Evolutionary conservation across 495 filamentous ascomycete genomes (phyloP), one percentile per base, ranked within the genome.

Genomic region (Penicillium bialowiezense): DNA sequence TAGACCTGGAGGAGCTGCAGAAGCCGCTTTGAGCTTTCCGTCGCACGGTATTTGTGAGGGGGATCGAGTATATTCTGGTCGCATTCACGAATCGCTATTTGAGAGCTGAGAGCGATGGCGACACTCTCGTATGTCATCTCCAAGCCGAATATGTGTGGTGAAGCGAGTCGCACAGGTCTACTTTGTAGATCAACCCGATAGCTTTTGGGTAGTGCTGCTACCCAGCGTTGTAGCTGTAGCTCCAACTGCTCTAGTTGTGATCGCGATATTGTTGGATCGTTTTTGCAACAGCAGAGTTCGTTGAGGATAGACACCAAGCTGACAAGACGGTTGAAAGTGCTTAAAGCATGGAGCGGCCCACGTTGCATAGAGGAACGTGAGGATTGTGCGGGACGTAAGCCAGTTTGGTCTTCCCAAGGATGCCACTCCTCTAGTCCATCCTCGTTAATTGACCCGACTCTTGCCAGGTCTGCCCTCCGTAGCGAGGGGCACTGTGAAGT

Each of bases 351-450:
- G 2, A 78, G 72, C 3, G 84, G 80, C 18, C 71, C 76, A 10
- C 78, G 70, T 14, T 70, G 68, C 52, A 73, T 70, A 4, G 68
- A 65, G 7, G 55, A 53, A 2, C 65, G 60, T 19, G 62, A 60
- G n/a, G 74, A 58, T 33, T 69, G 52, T 34, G 59, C 48, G 33
- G 63, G 58, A 12, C 63, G 58, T 24, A 60, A 55, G 21, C 52
- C 59, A 18, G 65, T 65, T 23, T 73, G 73, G 40, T 78, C 74
- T 18, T 71, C 71, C 86, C 84, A 89, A 12, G 79, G 80, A 57
- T 86, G 78, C 86, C 84, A 88, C 64, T 89, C 84, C 47, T 89
- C 85, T 20, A 82, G 61, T 1, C 81, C 85, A 62, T 85, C 80
- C 63, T 87, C 82, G 34, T 75, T 70, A 5, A 83, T 59, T 6